Evolutionary conservation across 192 early-diverging fungal species (phyloP).

Genomic region (Mortierella hygrophila): DNA sequence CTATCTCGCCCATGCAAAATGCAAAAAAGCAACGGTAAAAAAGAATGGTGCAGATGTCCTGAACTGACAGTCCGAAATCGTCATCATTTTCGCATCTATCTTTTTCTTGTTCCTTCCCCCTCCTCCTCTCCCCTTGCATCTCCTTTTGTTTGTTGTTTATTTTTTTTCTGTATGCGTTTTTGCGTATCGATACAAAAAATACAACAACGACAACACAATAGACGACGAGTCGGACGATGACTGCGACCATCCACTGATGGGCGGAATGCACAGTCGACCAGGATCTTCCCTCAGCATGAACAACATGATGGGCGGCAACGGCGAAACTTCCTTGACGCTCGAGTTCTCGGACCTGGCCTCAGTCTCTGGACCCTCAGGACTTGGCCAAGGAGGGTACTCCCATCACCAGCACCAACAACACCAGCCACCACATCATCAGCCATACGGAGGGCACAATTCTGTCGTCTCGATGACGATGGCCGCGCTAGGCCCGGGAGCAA

Average conservation of each 20-base stretch:
- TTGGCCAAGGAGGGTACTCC: slow-evolving; percentile 8
- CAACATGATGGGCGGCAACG: slow-evolving; percentile 43
- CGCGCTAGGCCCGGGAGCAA: slow-evolving; percentile 4
- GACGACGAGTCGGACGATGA: slow-evolving; percentile 52
- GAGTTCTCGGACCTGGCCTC: slow-evolving; percentile 46
- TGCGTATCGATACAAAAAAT: not conserved
- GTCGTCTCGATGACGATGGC: not conserved
- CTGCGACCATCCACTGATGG: slow-evolving; percentile 38
- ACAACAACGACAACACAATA: not conserved
- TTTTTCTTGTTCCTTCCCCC: not conserved
- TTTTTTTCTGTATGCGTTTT: not conserved
- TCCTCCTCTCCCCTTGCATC: not conserved
- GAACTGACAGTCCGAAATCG: not conserved
- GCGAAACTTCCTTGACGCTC: slow-evolving; percentile 36
- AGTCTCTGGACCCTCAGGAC: slow-evolving; percentile 27
- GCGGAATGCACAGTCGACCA: slow-evolving; percentile 30
- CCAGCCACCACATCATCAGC: not conserved
- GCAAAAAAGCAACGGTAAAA: not conserved
- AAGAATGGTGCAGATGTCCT: not conserved
- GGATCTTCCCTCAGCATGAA: slow-evolving; percentile 53
- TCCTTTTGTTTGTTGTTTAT: not conserved
- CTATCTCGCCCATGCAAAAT: not conserved
- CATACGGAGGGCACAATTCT: not conserved
- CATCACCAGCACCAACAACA: slow-evolving; percentile 13
- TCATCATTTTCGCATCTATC: not conserved